These are phyloP conservation scores for Dothistroma pini DNA, from an alignment of 2,329 filamentous ascomycete species.

Conservation along the genomic window DNA sequence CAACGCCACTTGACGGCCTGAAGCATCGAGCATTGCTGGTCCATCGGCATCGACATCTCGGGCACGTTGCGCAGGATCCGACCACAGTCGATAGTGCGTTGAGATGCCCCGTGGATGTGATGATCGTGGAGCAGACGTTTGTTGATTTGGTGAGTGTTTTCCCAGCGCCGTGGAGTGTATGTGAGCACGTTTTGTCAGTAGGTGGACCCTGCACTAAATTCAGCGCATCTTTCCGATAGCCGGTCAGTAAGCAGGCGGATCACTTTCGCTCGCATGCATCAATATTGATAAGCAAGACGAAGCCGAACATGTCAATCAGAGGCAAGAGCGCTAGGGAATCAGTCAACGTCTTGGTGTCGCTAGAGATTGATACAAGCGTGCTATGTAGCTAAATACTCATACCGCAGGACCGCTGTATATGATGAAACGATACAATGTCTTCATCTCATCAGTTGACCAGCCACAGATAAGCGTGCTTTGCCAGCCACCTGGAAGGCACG, in stretches of 20 bases:
- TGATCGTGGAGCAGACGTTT: neutral
- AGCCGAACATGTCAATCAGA: no score
- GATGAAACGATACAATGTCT: neutral
- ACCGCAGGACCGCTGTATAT: neutral
- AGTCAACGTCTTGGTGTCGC: no score
- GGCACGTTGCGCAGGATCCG: neutral
- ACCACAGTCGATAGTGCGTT: neutral
- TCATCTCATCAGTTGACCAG: constrained; percentile 14
- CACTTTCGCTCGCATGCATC: neutral
- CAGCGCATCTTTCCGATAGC: neutral
- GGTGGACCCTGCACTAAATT: neutral
- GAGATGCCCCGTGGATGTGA: neutral
- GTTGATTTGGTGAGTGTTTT: neutral
- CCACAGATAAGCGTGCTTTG: constrained; percentile 23
- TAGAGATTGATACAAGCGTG: no score
- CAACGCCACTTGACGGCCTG: neutral
- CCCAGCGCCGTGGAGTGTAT: neutral
- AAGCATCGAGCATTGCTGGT: neutral
- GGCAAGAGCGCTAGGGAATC: no score
- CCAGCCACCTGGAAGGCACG: constrained; percentile 26
- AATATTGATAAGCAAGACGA: neutral
- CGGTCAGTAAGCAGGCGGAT: neutral
- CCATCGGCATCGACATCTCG: neutral
- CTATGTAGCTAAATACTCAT: neutral
- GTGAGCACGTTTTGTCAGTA: neutral